Evolutionary conservation across 805 yeast species (phyloP).

Genomic region (Starmerella potacharoeniae): DNA sequence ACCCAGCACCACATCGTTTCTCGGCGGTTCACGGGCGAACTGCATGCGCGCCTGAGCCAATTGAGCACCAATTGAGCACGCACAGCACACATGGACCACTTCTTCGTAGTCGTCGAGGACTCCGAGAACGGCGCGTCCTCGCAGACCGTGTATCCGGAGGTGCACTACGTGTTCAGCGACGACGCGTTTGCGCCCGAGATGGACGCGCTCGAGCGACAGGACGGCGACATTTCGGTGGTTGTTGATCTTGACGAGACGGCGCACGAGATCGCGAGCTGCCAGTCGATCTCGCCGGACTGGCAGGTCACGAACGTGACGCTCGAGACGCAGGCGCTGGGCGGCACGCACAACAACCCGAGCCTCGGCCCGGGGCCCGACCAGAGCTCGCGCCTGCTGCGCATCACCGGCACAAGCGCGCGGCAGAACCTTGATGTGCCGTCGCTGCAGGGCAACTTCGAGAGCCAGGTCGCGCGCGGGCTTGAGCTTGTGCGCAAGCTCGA

Average conservation of each 20-base stretch:
- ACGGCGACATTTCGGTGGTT: conserved; percentile 27
- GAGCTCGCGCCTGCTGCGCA: conserved; percentile 1
- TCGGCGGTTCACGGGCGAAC: no score
- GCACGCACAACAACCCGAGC: conserved; percentile 11
- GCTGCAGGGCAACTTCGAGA: conserved; percentile 12
- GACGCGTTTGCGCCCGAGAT: conserved; percentile 29
- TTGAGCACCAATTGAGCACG: background rate
- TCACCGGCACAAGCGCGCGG: conserved; percentile 2
- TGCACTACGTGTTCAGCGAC: conserved; percentile 30
- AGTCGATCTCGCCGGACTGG: conserved; percentile 31
- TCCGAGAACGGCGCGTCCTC: conserved; percentile 9
- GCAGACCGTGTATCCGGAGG: conserved; percentile 29
- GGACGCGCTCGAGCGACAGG: conserved; percentile 26
- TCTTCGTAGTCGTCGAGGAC: conserved; percentile 21
- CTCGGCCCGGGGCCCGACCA: conserved; percentile 19
- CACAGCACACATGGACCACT: conserved; percentile 5
- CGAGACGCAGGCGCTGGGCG: conserved; percentile 19
- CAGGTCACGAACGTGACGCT: conserved; percentile 26
- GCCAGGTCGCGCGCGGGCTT: conserved; percentile 14
- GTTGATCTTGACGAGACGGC: conserved; percentile 31
- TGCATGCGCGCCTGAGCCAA: no score
- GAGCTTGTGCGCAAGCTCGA: conserved; percentile 14
- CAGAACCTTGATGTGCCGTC: conserved; percentile 19
- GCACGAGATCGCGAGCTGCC: conserved; percentile 23
- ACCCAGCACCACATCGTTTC: no score